These are phyloP conservation scores for Veloboletus limbatus DNA, from an alignment of 1,284 basidiomycete genomes.

Conservation along the genomic window DNA sequence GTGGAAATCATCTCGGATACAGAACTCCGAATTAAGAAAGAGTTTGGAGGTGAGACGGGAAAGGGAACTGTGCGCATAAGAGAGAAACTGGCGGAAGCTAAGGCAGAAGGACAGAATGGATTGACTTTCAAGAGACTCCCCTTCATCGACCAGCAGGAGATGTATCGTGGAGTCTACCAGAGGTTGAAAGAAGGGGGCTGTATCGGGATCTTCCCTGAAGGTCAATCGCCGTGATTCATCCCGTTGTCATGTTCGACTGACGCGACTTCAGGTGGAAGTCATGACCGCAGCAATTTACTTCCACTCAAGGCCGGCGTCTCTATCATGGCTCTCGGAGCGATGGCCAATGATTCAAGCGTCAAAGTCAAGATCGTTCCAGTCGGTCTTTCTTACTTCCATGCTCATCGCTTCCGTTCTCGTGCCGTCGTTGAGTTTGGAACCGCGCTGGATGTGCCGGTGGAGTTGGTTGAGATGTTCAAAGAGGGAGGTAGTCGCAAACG, in stretches of 20 bases:
- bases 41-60: slow-evolving; percentile 82
- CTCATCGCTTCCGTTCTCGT: slow-evolving; percentile 91
- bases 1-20: slow-evolving; percentile 90
- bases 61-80: slow-evolving; percentile 72
- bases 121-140: slow-evolving; percentile 78
- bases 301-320: slow-evolving; percentile 96
- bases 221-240: slow-evolving; percentile 38
- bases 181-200: slow-evolving; percentile 84
- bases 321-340: slow-evolving; percentile 96
- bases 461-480: slow-evolving; percentile 88
- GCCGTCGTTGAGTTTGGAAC: slow-evolving; percentile 97
- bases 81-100: slow-evolving; percentile 61
- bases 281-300: slow-evolving; percentile 92
- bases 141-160: slow-evolving; percentile 88
- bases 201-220: slow-evolving; percentile 97
- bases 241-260: slow-evolving; percentile 10
- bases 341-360: slow-evolving; percentile 86
- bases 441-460: slow-evolving; percentile 84
- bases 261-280: slow-evolving; percentile 75
- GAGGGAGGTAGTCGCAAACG: slow-evolving; percentile 87
- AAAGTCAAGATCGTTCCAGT: slow-evolving; percentile 93
- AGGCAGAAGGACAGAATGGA: slow-evolving; percentile 54
- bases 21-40: slow-evolving; percentile 80
- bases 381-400: slow-evolving; percentile 94
- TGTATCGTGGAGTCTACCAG: slow-evolving; percentile 94